These are phyloP conservation scores for Xylariaceae sp. DNA, from an alignment of 2,329 filamentous ascomycete genomes.

Conservation along the genomic window DNA sequence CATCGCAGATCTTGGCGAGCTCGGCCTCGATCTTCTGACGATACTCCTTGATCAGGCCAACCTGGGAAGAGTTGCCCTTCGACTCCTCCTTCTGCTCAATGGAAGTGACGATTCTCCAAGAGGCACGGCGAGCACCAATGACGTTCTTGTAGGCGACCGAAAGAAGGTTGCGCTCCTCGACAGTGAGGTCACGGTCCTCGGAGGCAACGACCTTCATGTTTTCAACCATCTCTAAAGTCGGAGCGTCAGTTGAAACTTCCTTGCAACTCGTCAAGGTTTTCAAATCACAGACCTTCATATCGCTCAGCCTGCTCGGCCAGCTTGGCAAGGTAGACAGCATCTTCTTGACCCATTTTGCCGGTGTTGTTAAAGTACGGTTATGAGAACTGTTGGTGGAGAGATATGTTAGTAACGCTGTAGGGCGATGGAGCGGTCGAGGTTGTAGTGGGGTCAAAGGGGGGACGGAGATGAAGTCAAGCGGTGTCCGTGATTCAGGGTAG, in stretches of 20 bases:
- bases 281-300: conserved; percentile 78
- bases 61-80: conserved; percentile 92
- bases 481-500: too few relatives aligned
- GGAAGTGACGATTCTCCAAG: conserved; percentile 96
- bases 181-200: conserved; percentile 75
- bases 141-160: conserved; percentile 99
- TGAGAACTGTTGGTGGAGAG: background rate
- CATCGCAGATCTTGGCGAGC: conserved; percentile 95
- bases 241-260: conserved; percentile 10
- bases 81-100: conserved; percentile 99
- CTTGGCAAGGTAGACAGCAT: conserved; percentile 99
- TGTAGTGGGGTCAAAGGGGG: too few relatives aligned
- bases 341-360: conserved; percentile 95
- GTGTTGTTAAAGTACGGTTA: conserved; percentile 12
- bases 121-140: conserved; percentile 92
- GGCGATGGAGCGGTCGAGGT: too few relatives aligned
- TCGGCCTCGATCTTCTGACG: conserved; percentile 97
- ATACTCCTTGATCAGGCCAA: conserved; percentile 93
- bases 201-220: conserved; percentile 99
- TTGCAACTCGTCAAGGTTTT: background rate
- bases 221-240: conserved; percentile 88
- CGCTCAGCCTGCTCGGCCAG: conserved; percentile 99
- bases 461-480: too few relatives aligned
- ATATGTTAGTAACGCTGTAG: too few relatives aligned
- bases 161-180: conserved; percentile 96